These are phyloP conservation scores for Russula earlei DNA, from an alignment of 768 basidiomycete genomes.

Conservation along the genomic window DNA sequence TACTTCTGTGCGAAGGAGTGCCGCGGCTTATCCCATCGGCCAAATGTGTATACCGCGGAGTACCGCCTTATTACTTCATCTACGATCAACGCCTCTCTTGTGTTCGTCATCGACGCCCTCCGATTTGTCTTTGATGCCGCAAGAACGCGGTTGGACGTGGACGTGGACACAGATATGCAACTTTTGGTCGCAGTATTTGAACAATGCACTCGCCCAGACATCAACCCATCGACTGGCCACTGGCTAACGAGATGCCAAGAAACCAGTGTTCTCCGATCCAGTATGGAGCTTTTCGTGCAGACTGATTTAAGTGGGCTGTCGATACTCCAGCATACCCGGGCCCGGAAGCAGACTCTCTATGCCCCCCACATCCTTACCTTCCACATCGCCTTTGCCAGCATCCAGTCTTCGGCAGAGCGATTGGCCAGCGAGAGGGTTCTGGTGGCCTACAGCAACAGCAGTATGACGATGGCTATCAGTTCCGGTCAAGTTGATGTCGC, in stretches of 20 bases:
- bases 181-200: constrained; percentile 76
- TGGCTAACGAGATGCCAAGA: constrained; percentile 83
- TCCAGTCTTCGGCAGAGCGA: constrained; percentile 71
- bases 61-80: constrained; percentile 51
- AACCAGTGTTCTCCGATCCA: constrained; percentile 64
- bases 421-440: constrained; percentile 79
- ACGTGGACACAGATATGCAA: constrained; percentile 75
- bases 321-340: constrained; percentile 51
- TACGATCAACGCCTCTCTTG: constrained; percentile 52
- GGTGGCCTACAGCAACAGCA: constrained; percentile 75
- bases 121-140: constrained; percentile 59
- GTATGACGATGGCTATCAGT: constrained; percentile 67
- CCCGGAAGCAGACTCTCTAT: constrained; percentile 60
- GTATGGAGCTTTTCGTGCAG: constrained; percentile 61
- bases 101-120: constrained; percentile 57
- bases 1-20: constrained; percentile 68
- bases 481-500: constrained; percentile 60
- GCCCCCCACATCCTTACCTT: constrained; percentile 73
- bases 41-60: constrained; percentile 47
- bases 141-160: constrained; percentile 43
- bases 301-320: constrained; percentile 63
- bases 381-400: constrained; percentile 75
- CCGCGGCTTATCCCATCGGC: constrained; percentile 38
- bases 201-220: constrained; percentile 60
- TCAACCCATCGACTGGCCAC: constrained; percentile 54